Conservation (phyloP, 768 basidiomycete species). For the Russula abietina region DNA sequence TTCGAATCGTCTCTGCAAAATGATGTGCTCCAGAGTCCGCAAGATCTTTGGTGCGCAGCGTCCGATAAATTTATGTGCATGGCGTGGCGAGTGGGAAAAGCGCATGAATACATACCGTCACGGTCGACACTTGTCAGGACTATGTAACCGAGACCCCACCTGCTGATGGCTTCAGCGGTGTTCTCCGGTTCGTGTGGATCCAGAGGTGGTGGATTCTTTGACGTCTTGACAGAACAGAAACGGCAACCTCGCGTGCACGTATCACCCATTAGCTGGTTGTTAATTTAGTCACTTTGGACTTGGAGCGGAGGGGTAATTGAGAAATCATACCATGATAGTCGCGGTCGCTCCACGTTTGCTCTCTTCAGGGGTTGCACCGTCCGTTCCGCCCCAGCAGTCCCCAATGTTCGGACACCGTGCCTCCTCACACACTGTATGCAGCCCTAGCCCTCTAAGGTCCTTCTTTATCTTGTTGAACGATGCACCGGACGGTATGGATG, state of each 20-base stretch:
- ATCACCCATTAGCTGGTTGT: constrained; percentile 88
- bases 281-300: not conserved
- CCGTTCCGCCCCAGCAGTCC: constrained; percentile 97
- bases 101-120: constrained; percentile 58
- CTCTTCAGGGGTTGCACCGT: constrained; percentile 57
- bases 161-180: constrained; percentile 94
- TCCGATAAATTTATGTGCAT: not conserved
- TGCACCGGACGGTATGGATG: constrained; percentile 80
- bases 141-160: constrained; percentile 98
- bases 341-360: constrained; percentile 85
- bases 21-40: constrained; percentile 88
- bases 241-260: constrained; percentile 97
- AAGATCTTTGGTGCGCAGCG: constrained; percentile 56
- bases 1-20: constrained; percentile 91
- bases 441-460: constrained; percentile 81
- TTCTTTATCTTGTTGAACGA: constrained; percentile 93
- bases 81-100: constrained; percentile 1
- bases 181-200: constrained; percentile 97
- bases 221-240: constrained; percentile 97
- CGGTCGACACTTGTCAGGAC: constrained; percentile 95
- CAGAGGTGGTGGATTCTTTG: constrained; percentile 76
- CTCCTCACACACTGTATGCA: constrained; percentile 98
- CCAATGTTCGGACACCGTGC: constrained; percentile 98
- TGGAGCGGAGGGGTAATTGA: not conserved
- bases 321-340: constrained; percentile 83